These are phyloP conservation scores for Syncephalastrum racemosum DNA, from an alignment of 371 early-diverging fungal species.

Conservation along the genomic window DNA sequence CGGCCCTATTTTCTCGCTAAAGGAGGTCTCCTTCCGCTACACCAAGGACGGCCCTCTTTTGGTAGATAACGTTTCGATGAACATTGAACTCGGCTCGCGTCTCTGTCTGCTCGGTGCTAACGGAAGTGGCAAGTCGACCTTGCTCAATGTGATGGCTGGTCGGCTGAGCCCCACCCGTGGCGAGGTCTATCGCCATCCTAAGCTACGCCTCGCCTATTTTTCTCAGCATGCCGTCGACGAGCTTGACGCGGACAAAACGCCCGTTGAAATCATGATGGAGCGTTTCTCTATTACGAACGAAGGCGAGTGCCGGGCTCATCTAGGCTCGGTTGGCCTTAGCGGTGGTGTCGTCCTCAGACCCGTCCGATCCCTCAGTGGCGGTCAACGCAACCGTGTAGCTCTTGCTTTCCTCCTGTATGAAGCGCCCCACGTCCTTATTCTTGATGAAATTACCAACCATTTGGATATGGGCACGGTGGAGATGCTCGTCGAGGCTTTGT, in stretches of 20 bases:
- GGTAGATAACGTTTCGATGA: conserved; percentile 59
- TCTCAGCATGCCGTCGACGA: conserved; percentile 79
- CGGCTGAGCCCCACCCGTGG: conserved; percentile 57
- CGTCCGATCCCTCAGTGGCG: conserved; percentile 65
- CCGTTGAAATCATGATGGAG: conserved; percentile 49
- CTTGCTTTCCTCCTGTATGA: conserved; percentile 67
- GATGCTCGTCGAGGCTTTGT: conserved; percentile 59
- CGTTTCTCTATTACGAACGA: conserved; percentile 49
- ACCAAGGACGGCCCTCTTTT: conserved; percentile 28
- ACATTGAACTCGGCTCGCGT: conserved; percentile 57
- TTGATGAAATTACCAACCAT: conserved; percentile 89
- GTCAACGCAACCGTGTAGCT: conserved; percentile 74
- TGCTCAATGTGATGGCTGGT: conserved; percentile 72
- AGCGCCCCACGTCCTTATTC: conserved; percentile 73
- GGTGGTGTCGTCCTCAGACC: conserved; percentile 57
- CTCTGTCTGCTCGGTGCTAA: conserved; percentile 79
- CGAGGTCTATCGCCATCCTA: conserved; percentile 55
- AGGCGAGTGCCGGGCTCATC: conserved; percentile 61
- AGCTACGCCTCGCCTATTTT: conserved; percentile 73
- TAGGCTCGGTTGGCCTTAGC: conserved; percentile 67
- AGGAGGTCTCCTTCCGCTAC: conserved; percentile 64
- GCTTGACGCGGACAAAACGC: conserved; percentile 49
- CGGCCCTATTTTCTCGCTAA: conserved; percentile 65
- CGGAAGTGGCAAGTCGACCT: conserved; percentile 84
- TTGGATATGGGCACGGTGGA: conserved; percentile 77